phyloP scores from a whole-genome alignment of 192 early-diverging fungal species.

The Lobosporangium transversale region DNA sequence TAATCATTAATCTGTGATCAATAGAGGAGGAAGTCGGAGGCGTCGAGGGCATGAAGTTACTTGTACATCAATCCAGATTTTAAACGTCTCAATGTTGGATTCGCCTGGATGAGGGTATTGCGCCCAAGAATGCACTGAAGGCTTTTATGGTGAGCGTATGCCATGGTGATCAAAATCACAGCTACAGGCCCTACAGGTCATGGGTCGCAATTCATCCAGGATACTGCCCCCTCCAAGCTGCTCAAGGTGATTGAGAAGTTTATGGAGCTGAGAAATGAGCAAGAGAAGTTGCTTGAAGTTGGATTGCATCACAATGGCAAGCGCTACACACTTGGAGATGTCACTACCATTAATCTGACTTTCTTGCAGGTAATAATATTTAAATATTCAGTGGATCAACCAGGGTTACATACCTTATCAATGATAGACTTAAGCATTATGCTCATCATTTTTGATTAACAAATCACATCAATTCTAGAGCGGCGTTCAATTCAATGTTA shows the following conservation, averaged over 20 bases:
- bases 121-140: slow-evolving; percentile 70
- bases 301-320: slow-evolving; percentile 63
- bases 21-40: slow-evolving; percentile 85
- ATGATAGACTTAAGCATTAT: too few relatives aligned
- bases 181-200: slow-evolving; percentile 83
- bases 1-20: too few relatives aligned
- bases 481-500: slow-evolving; percentile 84
- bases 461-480: too few relatives aligned
- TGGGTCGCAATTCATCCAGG: slow-evolving; percentile 83
- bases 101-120: slow-evolving; percentile 90
- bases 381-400: too few relatives aligned
- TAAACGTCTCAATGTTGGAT: slow-evolving; percentile 76
- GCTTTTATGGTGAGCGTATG: slow-evolving; percentile 89
- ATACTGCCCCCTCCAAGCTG: slow-evolving; percentile 75
- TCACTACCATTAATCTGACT: slow-evolving; percentile 84
- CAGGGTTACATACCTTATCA: too few relatives aligned
- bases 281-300: slow-evolving; percentile 65
- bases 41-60: slow-evolving; percentile 76
- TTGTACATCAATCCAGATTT: slow-evolving; percentile 77
- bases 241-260: slow-evolving; percentile 74
- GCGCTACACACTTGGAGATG: slow-evolving; percentile 73
- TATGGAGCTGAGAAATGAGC: slow-evolving; percentile 72
- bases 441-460: too few relatives aligned
- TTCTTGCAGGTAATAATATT: slow-evolving; percentile 64
- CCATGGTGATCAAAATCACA: slow-evolving; percentile 83